Percentiles rank a stretch among this genome's conserved stretches.
These are phyloP conservation scores for Erythrobasidium hasegawianum DNA, from an alignment of 1,284 basidiomycete genomes.

Conservation along the genomic window DNA sequence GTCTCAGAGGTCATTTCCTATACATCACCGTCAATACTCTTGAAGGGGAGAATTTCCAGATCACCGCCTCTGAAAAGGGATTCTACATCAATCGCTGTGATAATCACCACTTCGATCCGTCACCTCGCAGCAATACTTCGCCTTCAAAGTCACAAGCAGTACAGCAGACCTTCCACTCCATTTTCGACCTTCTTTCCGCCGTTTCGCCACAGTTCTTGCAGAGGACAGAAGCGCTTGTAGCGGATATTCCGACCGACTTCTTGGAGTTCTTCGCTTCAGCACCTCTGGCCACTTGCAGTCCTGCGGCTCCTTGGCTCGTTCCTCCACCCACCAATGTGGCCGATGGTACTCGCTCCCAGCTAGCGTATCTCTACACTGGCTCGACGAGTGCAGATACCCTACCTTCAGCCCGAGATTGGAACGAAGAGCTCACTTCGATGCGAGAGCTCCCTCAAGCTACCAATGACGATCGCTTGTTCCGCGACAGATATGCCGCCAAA, in stretches of 20 bases:
- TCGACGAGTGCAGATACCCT: constrained; percentile 49
- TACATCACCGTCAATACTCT: constrained; percentile 57
- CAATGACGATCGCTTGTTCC: constrained; percentile 55
- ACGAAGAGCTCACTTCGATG: constrained; percentile 58
- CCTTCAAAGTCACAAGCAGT: constrained; percentile 39
- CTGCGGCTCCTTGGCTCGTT: constrained; percentile 57
- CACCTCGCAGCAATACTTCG: constrained; percentile 47
- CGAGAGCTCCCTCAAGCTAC: constrained; percentile 55
- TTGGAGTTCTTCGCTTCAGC: constrained; percentile 50
- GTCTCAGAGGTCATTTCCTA: constrained; percentile 56
- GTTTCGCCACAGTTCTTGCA: constrained; percentile 48
- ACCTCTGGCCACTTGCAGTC: constrained; percentile 55
- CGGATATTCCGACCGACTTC: constrained; percentile 47
- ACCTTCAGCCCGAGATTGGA: constrained; percentile 59
- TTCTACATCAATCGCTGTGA: constrained; percentile 57
- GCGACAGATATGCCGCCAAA: constrained; percentile 57
- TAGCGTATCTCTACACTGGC: constrained; percentile 57
- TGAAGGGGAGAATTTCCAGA: constrained; percentile 56
- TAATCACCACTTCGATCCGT: constrained; percentile 50
- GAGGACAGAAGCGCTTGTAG: constrained; percentile 24
- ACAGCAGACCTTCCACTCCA: constrained; percentile 50
- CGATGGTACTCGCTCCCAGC: constrained; percentile 57
- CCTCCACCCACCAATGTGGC: constrained; percentile 46
- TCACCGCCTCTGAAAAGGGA: constrained; percentile 56
- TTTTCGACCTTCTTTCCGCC: constrained; percentile 56